These are phyloP conservation scores for Thozetella sp. DNA, from an alignment of 495 filamentous ascomycete genomes.

Conservation along the genomic window DNA sequence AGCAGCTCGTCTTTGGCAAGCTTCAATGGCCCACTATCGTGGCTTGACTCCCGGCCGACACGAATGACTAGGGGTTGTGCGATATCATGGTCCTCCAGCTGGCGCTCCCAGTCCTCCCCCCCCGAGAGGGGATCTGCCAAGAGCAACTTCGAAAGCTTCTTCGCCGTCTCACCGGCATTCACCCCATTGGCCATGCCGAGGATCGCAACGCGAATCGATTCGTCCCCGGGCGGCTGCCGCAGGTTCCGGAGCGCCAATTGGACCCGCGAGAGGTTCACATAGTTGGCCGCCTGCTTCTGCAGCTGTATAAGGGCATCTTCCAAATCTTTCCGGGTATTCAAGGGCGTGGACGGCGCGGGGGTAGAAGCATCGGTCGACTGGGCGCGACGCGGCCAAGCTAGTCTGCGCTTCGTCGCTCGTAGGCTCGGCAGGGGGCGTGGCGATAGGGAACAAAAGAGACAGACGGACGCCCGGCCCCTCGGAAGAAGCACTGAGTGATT, in stretches of 20 bases:
- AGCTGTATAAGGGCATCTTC: slow-evolving; percentile 64
- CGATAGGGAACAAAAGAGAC: slow-evolving; percentile 43
- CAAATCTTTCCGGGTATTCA: slow-evolving; percentile 48
- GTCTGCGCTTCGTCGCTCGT: slow-evolving; percentile 3
- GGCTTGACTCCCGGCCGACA: slow-evolving; percentile 24
- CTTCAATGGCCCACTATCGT: slow-evolving; percentile 17
- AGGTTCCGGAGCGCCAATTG: slow-evolving; percentile 80
- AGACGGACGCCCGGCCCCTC: slow-evolving; percentile 24
- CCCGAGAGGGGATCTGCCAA: slow-evolving; percentile 76
- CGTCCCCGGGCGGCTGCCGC: slow-evolving; percentile 58
- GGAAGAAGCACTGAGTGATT: neutral
- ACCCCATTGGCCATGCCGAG: slow-evolving; percentile 40
- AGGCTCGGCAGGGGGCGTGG: slow-evolving; percentile 1
- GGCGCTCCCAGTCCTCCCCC: slow-evolving; percentile 70
- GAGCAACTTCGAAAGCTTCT: slow-evolving; percentile 67
- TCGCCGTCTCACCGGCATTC: slow-evolving; percentile 35
- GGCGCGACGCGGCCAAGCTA: slow-evolving; percentile 6
- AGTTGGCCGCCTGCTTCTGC: slow-evolving; percentile 60
- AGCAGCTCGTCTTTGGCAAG: slow-evolving; percentile 32
- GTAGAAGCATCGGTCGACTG: slow-evolving; percentile 17
- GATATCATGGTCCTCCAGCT: slow-evolving; percentile 51
- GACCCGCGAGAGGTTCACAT: slow-evolving; percentile 75
- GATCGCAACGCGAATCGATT: slow-evolving; percentile 72
- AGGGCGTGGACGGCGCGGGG: neutral
- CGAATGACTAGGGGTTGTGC: slow-evolving; percentile 45